A percentile compares a stretch with the other conserved stretches of the same genome.
Conservation (phyloP, 140 eudicot species). For the Stevia rebaudiana region DNA sequence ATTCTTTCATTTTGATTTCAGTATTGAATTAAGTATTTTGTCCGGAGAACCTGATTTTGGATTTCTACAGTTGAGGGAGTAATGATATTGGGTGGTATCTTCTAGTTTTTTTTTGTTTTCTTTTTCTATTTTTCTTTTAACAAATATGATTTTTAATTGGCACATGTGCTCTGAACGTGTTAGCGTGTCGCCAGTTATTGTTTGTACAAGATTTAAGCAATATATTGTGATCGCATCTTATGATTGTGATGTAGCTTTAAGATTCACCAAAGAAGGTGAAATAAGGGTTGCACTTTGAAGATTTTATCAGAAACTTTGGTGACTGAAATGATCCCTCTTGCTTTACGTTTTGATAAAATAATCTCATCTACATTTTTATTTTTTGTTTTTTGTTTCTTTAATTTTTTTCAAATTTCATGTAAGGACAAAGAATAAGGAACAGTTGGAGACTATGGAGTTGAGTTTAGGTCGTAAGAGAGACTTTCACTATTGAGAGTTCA, state of each 20-base stretch:
- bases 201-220: conserved; percentile 10
- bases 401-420: too few species aligned
- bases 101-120: too few species aligned
- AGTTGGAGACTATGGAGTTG: too few species aligned
- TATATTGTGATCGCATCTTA: conserved; percentile 10
- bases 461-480: too few species aligned
- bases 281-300: conserved; percentile 12
- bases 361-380: too few species aligned
- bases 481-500: too few species aligned
- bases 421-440: too few species aligned
- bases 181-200: background rate
- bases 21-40: conserved; percentile 5
- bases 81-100: conserved; percentile 5
- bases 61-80: conserved; percentile 3
- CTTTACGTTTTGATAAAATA: conserved; percentile 24
- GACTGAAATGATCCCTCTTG: conserved; percentile 20
- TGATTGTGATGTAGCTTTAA: conserved; percentile 28
- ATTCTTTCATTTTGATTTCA: conserved; percentile 15
- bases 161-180: background rate
- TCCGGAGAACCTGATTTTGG: background rate
- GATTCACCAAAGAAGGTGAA: conserved; percentile 18
- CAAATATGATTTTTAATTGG: too few species aligned
- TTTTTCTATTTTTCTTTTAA: too few species aligned
- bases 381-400: too few species aligned
- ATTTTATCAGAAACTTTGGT: background rate